Evolutionary conservation across 768 basidiomycete genomes (phyloP).

Genomic region (Gyrodon lividus): DNA sequence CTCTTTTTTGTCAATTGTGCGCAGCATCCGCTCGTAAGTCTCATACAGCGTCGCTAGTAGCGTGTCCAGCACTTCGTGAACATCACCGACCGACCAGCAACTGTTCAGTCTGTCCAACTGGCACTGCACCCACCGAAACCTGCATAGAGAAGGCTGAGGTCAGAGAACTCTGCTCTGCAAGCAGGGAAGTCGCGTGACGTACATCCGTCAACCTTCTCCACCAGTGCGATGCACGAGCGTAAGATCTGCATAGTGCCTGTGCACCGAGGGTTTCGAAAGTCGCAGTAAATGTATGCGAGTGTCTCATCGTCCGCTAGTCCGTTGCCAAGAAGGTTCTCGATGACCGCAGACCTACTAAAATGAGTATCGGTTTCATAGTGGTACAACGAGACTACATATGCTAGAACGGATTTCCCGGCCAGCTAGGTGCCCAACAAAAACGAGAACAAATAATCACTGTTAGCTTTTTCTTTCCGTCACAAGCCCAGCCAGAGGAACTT

Average conservation of each 20-base stretch:
- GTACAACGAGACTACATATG: too few relatives aligned
- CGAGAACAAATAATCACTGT: too few relatives aligned
- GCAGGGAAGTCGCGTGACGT: background rate
- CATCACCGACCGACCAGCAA: background rate
- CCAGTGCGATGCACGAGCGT: constrained; percentile 12
- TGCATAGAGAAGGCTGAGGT: background rate
- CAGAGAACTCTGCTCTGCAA: too few relatives aligned
- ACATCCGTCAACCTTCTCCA: constrained; percentile 9
- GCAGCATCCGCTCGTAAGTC: constrained; percentile 1
- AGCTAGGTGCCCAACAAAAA: too few relatives aligned
- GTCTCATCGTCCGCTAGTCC: background rate
- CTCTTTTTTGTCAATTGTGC: background rate
- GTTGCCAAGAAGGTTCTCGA: background rate
- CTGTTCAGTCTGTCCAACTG: constrained; percentile 2
- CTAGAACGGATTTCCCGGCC: too few relatives aligned
- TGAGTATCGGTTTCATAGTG: background rate
- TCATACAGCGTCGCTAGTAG: constrained; percentile 1
- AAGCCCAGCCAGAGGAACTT: too few relatives aligned
- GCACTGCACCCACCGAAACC: constrained; percentile 9
- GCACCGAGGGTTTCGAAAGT: constrained; percentile 14
- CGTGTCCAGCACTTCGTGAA: constrained; percentile 1
- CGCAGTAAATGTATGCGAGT: constrained; percentile 19
- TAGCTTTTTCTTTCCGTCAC: too few relatives aligned
- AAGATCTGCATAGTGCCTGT: constrained; percentile 10
- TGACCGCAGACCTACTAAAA: constrained; percentile 11